Evolutionary conservation across 306 rosid genomes (phyloP), one percentile per base, ranked within the genome.

Genomic region (Corylus americana): DNA sequence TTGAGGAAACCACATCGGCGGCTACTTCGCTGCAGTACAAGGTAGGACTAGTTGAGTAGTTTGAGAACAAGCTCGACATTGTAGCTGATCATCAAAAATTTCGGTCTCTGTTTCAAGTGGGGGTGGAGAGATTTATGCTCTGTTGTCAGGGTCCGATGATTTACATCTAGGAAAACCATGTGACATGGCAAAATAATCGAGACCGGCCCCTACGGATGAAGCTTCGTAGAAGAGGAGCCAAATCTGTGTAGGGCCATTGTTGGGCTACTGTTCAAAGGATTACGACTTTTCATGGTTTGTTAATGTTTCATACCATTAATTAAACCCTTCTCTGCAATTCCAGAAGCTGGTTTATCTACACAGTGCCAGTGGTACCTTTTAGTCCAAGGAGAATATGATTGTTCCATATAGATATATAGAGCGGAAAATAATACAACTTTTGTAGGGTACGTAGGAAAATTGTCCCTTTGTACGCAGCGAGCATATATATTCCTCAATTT

Each of bases 11-110:
- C 68, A 76, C 84, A 2, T 81, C 84, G 27, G 55, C 76, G 0
- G 77, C 76, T 68, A 51, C 80, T 29, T 87, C 90, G 35, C 70
- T 55, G 76, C 90, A 87, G 78, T 62, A 74, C 61, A 87, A 71
- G 72, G 77, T 79, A 70, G 78, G 78, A 68, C 12, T 8, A 48
- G 25, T 27, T 75, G 64, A 42, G 76, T 72, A 68, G 54, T 76
- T 55, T 7, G 74, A 17, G 71, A 84, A 62, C 25, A 78, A 42
- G 12, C 8, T 5, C 45, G 83, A 79, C 88, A 87, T 86, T 25
- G 71, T 77, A 73, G 37, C 7, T 44, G 78, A 64, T 62, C 54
- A 55, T 62, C 61, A 55, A 66, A 58, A 51, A 2, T 59, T 59
- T 25, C 14, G 17, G 4, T 59, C 37, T 20, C 39, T 59, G 7